Evolutionary conservation across 2,329 filamentous ascomycete species (phyloP).

Genomic region (Diplodia scrobiculata): DNA sequence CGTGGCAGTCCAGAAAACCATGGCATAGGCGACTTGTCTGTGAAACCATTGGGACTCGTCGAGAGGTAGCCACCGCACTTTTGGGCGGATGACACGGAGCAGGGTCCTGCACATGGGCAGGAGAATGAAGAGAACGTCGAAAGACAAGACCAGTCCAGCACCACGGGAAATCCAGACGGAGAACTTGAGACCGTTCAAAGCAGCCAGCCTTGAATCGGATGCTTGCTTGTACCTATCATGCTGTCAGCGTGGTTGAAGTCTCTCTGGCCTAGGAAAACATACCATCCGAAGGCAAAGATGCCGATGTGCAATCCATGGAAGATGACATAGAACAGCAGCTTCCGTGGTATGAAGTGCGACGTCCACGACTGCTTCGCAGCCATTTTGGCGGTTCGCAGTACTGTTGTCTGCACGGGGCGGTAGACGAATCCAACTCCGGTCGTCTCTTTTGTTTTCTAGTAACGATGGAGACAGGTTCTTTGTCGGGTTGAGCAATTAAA

Average conservation of each 20-base stretch:
- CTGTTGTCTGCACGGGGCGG: not conserved
- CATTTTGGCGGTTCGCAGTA: conserved; percentile 13
- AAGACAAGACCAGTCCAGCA: conserved; percentile 79
- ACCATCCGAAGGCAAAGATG: conserved; percentile 87
- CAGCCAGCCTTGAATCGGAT: conserved; percentile 66
- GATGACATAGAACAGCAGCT: conserved; percentile 75
- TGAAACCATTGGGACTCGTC: conserved; percentile 98
- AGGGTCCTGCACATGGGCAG: conserved; percentile 94
- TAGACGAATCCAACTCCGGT: too few species aligned
- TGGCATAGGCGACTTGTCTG: conserved; percentile 85
- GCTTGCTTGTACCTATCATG: conserved; percentile 75
- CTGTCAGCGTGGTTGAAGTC: conserved; percentile 28
- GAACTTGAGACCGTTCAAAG: conserved; percentile 77
- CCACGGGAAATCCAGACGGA: conserved; percentile 97
- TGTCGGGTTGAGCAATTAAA: conserved; percentile 7
- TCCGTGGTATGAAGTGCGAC: conserved; percentile 63
- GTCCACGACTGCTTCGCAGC: conserved; percentile 25
- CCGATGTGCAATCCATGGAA: conserved; percentile 79
- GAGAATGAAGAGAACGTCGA: conserved; percentile 85
- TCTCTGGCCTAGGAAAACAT: conserved; percentile 42
- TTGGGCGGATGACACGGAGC: conserved; percentile 80
- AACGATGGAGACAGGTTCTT: too few species aligned
- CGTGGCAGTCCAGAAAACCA: conserved; percentile 77
- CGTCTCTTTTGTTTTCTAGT: not conserved
- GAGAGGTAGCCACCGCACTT: conserved; percentile 83